A percentile compares a stretch with the other conserved stretches of the same genome.
These are phyloP conservation scores for Scytalidium lignicola DNA, from an alignment of 2,329 filamentous ascomycete species.

Conservation along the genomic window DNA sequence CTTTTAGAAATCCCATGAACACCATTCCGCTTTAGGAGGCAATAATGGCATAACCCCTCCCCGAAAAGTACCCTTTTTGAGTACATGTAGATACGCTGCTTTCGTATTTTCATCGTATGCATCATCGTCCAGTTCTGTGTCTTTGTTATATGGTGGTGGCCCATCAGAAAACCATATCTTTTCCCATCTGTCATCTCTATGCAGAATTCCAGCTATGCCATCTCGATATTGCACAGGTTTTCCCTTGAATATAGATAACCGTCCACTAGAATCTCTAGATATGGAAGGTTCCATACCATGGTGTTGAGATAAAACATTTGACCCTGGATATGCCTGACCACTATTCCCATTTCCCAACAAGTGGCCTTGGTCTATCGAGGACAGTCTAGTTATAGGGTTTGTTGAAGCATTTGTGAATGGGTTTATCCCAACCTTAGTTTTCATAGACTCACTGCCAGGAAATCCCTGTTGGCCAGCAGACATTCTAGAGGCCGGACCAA, in stretches of 20 bases:
- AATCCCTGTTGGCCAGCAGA: neutral
- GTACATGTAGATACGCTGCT: constrained; percentile 59
- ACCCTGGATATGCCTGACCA: neutral
- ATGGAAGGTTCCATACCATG: constrained; percentile 3
- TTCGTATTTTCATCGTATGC: constrained; percentile 56
- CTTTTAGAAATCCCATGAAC: constrained; percentile 68
- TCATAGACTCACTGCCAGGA: neutral
- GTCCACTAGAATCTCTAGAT: constrained; percentile 19
- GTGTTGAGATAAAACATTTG: constrained; percentile 1
- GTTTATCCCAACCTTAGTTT: neutral
- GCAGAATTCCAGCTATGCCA: constrained; percentile 43
- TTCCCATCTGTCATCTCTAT: constrained; percentile 49
- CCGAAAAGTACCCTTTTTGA: constrained; percentile 61
- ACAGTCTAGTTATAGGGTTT: neutral
- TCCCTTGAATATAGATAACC: constrained; percentile 56
- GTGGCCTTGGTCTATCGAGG: neutral
- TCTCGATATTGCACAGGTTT: constrained; percentile 56
- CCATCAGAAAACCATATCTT: constrained; percentile 73
- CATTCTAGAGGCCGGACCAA: constrained; percentile 16
- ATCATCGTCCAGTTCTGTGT: constrained; percentile 55
- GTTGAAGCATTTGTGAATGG: neutral
- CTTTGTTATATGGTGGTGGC: constrained; percentile 55
- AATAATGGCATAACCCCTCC: constrained; percentile 69
- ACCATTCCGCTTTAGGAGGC: constrained; percentile 74
- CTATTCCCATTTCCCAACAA: neutral